Conservation (phyloP, 176 grass and related monocot species). For the Chrysopogon serrulatus region DNA sequence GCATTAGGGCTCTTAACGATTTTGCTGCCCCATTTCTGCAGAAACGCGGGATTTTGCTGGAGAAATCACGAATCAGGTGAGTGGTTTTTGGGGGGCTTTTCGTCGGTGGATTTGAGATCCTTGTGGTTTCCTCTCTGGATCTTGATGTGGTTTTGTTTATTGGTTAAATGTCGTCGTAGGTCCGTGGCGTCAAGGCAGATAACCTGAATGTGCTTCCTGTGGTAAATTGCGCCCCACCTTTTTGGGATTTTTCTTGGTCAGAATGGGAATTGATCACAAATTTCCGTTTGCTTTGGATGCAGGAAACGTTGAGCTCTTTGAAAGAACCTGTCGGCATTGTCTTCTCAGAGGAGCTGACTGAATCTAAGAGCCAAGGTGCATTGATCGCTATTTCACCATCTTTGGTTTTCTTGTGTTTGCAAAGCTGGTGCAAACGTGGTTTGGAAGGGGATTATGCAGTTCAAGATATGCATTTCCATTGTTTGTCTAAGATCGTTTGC, state of each 20-base stretch:
- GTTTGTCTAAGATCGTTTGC: conserved; percentile 1
- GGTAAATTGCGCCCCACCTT: background rate
- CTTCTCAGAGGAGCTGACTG: background rate
- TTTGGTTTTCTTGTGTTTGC: background rate
- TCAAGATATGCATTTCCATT: background rate
- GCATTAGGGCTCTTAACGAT: background rate
- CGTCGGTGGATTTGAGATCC: background rate
- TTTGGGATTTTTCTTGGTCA: background rate
- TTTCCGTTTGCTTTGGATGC: background rate
- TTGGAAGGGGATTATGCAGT: background rate
- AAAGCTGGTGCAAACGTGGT: background rate
- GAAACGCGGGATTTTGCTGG: conserved; percentile 1
- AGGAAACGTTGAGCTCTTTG: conserved; percentile 19
- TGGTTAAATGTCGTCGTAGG: background rate
- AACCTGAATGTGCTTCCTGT: conserved; percentile 30
- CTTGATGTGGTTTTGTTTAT: conserved; percentile 11
- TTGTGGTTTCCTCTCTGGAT: background rate
- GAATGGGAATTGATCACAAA: background rate
- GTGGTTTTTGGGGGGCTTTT: background rate
- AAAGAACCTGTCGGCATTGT: conserved; percentile 21
- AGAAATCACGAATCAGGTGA: conserved; percentile 27
- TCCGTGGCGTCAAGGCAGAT: background rate
- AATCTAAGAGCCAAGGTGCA: conserved; percentile 10
- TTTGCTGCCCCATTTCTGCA: background rate
- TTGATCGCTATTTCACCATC: background rate